Conservation (phyloP, 805 yeast genomes). For the Nakazawaea populi region DNA sequence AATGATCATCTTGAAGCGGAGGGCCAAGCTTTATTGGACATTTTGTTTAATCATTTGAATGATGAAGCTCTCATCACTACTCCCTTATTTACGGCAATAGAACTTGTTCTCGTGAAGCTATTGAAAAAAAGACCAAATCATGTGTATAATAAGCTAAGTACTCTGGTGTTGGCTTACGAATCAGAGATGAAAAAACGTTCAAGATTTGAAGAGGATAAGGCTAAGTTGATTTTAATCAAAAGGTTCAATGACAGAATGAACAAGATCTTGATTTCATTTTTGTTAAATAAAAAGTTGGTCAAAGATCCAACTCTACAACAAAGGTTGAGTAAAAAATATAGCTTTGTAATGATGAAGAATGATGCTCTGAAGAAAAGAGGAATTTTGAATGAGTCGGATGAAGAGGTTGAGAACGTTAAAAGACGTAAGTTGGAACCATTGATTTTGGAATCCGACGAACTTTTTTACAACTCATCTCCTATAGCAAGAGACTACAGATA, state of each 20-base stretch:
- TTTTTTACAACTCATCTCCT: slow-evolving; percentile 24
- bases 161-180: slow-evolving; percentile 56
- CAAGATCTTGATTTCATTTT: slow-evolving; percentile 24
- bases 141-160: slow-evolving; percentile 46
- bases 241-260: slow-evolving; percentile 31
- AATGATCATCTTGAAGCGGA: slow-evolving; percentile 57
- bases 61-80: slow-evolving; percentile 51
- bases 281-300: slow-evolving; percentile 26
- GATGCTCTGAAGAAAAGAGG: slow-evolving; percentile 23
- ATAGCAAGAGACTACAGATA: slow-evolving; percentile 40
- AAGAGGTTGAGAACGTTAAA: slow-evolving; percentile 27
- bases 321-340: slow-evolving; percentile 27
- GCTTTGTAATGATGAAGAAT: slow-evolving; percentile 22
- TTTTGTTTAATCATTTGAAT: slow-evolving; percentile 48
- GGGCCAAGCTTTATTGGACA: slow-evolving; percentile 62
- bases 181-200: slow-evolving; percentile 50
- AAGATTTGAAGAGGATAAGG: slow-evolving; percentile 30
- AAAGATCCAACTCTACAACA: slow-evolving; percentile 23
- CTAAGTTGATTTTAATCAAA: slow-evolving; percentile 23
- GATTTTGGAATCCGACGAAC: slow-evolving; percentile 13
- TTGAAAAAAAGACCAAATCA: slow-evolving; percentile 63
- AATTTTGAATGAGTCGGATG: slow-evolving; percentile 31
- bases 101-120: slow-evolving; percentile 58
- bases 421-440: slow-evolving; percentile 16
- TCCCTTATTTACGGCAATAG: slow-evolving; percentile 58